Base-by-base conservation (phyloP, 148 eudicot genomes). In the Camellia sinensis region DNA sequence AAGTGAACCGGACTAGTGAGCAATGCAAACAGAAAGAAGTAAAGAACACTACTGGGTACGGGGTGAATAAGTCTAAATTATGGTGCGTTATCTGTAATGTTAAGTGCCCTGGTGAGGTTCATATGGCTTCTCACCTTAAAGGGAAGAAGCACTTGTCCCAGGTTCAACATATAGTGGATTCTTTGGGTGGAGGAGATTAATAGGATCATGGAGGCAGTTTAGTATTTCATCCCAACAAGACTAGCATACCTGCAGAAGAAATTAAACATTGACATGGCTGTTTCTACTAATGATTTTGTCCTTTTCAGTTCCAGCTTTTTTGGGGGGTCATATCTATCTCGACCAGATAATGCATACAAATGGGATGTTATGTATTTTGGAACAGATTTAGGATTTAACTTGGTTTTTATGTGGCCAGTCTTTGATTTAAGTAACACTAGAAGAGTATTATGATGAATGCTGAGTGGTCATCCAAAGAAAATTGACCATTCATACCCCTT, bases 1-100 rank as follows among this genome's bases (percentile, higher is more conserved):
- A 48, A 48, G 74, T n/a, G 15, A 70, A 37, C 13, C 0, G 70
- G 70, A 37, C 70, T 40, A 11, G 11, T 21, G 5, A 53, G 18
- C 62, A 73, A 22, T 22, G n/a, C 62, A 53, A 6, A 45, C 9
- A 52, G 44, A 53, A 22, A 22, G 12, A n/a, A 15, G 48, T 41
- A 41, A 43, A 37, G 0, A 29, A 29, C 37, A 29, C 37, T 29
- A 29, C 37, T 29, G 37, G 37, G 37, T 29, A 29, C 1, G 40
- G 67, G 67, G 8, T 29, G 69, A 29, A 46, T 7, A 18, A 12
- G 50, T 45, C 19, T 60, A 50, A 7, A 40, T 64, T 64, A 2
- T 62, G 13, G 41, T 81, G 83, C 43, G 10, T 0, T 8, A 13
- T 76, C 14, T 81, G 84, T 52, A 52, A 37, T 37, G 54, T 81